Base-by-base conservation (phyloP, 2,329 filamentous ascomycete genomes). In the Hymenoscyphus repandus region DNA sequence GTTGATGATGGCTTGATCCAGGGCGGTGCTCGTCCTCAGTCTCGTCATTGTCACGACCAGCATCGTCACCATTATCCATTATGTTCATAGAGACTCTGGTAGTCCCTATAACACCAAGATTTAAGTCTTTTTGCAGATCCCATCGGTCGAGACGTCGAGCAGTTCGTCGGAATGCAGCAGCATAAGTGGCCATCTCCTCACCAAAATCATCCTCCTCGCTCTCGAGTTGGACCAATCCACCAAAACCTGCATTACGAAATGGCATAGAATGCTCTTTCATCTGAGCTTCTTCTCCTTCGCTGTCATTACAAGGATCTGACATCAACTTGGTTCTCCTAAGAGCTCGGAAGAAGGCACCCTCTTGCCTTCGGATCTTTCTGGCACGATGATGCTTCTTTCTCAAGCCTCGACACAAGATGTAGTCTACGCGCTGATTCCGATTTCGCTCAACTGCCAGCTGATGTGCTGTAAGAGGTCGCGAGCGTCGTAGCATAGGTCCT, bases 401-500 rank as follows among this genome's bases (percentile, higher is more conserved):
- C 32, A 92, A 72, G 30, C 85, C 84, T n/a, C 84, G 81, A 58
- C 89, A 85, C 13, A 93, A 78, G 46, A 90, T 88, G 61, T 90
- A 85, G 62, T 90, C 85, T n/a, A 92, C 88, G 5, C 88, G 82
- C 62, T 88, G 82, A 54, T 82, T 86, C 15, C 88, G 77, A 67
- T 91, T 90, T 49, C 84, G 79, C 66, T 90, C 87, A 1, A 93
- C 86, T 0, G 88, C 88, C 36, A 90, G 73, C 68, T 93, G 88
- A 67, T 93, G 88, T 33, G 87, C 86, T 0, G 88, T 93, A 0
- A 89, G 80, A 2, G 88, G 88, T 1, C 88, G 79, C 7, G 85
- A 82, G 64, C 90, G 84, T 51, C 80, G 72, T 17, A 74, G 72
- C 17, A 59, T 41, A 57, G 45, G 66, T 60, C 52, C 55, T 32